Percentiles rank a stretch among this genome's conserved stretches.
Evolutionary conservation across 148 eudicot species (phyloP).

Genomic region (Rhododendron kiyosumense): DNA sequence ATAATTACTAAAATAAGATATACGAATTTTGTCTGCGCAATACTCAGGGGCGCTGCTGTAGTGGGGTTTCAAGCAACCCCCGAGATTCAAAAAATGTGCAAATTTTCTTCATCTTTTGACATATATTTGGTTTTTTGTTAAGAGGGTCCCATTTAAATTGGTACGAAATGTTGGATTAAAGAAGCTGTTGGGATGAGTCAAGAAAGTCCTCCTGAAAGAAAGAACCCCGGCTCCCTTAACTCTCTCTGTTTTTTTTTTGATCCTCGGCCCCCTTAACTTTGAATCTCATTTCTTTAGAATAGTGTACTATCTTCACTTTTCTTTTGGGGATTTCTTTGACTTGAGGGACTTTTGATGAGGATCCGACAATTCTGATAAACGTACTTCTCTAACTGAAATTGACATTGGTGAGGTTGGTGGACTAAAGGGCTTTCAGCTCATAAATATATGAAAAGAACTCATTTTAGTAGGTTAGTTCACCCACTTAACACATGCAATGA

Average conservation of each 20-base stretch:
- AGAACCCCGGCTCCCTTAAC: background rate
- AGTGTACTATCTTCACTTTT: background rate
- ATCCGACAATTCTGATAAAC: constrained; percentile 19
- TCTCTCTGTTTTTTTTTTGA: too few relatives aligned
- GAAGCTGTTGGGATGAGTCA: background rate
- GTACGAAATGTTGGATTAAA: background rate
- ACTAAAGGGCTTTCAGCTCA: background rate
- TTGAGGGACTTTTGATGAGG: background rate
- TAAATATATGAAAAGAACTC: background rate
- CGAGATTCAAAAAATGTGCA: too few relatives aligned
- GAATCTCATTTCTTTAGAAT: background rate
- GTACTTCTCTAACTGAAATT: constrained; percentile 24
- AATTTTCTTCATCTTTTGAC: background rate
- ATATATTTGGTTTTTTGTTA: background rate
- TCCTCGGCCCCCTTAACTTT: background rate
- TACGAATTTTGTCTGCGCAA: background rate
- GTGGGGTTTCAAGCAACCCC: background rate
- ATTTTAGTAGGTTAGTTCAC: background rate
- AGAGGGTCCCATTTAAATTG: background rate
- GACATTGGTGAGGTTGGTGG: constrained; percentile 35
- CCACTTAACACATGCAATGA: background rate
- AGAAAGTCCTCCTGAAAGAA: background rate
- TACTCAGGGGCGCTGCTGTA: background rate
- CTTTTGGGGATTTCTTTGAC: background rate
- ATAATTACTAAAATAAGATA: background rate